Evolutionary conservation across 306 rosid species (phyloP).

Genomic region (Citrullus amarus): DNA sequence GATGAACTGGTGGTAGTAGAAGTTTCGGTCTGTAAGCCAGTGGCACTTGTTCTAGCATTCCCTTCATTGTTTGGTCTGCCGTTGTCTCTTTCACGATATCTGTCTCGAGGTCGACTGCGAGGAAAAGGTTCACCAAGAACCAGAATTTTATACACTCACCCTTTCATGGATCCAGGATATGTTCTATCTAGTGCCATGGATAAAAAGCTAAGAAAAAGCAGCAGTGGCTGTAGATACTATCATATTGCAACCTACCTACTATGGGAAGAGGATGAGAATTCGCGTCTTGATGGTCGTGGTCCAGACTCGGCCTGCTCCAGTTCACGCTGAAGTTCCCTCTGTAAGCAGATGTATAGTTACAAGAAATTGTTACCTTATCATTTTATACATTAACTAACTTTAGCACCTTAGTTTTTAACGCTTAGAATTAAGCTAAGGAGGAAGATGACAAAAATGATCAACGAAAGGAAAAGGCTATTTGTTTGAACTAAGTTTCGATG

Average conservation of each 20-base stretch:
- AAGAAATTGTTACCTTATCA: background rate
- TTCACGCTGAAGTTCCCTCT: slow-evolving; percentile 93
- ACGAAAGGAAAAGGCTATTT: background rate
- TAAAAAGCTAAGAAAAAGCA: background rate
- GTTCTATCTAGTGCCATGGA: background rate
- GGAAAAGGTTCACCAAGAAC: background rate
- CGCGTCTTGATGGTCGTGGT: slow-evolving; percentile 66
- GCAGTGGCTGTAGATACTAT: slow-evolving; percentile 6
- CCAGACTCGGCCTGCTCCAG: slow-evolving; percentile 91
- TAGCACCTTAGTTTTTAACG: background rate
- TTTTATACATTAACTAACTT: background rate
- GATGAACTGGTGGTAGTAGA: slow-evolving; percentile 40
- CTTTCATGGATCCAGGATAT: background rate
- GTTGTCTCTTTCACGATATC: slow-evolving; percentile 86
- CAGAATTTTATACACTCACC: background rate
- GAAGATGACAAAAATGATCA: background rate
- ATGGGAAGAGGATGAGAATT: slow-evolving; percentile 59
- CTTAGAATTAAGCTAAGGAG: background rate
- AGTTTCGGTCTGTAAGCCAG: slow-evolving; percentile 54
- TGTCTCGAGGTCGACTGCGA: slow-evolving; percentile 74
- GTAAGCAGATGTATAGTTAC: slow-evolving; percentile 16
- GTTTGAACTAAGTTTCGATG: background rate
- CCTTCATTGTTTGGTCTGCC: slow-evolving; percentile 75
- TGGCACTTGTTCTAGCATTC: slow-evolving; percentile 36
- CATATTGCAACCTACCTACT: slow-evolving; percentile 34